phyloP scores from a whole-genome alignment of 805 yeast species.

The Wickerhamiella bombiphila region DNA sequence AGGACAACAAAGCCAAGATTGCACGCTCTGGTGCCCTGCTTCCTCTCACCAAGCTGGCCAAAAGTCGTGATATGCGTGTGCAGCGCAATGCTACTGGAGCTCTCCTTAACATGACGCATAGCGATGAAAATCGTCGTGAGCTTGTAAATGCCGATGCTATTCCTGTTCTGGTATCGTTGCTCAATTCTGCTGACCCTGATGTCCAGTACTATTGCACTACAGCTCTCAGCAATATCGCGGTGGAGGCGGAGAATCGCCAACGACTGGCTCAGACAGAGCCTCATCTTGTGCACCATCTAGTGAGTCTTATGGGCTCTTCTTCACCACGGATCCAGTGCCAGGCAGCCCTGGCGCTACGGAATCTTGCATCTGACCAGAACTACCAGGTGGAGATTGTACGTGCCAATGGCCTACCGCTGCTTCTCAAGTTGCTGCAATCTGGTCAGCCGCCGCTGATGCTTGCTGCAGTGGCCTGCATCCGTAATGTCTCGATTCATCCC shows the following conservation, averaged over 20 bases:
- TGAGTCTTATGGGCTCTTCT: slow-evolving; percentile 80
- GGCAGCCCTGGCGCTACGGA: slow-evolving; percentile 90
- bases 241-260: slow-evolving; percentile 81
- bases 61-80: slow-evolving; percentile 85
- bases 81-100: slow-evolving; percentile 99
- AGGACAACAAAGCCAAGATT: slow-evolving; percentile 87
- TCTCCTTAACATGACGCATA: slow-evolving; percentile 92
- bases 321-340: slow-evolving; percentile 96
- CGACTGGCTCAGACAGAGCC: slow-evolving; percentile 87
- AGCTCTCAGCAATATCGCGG: slow-evolving; percentile 92
- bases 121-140: slow-evolving; percentile 90
- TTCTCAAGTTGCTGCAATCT: slow-evolving; percentile 78
- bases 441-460: slow-evolving; percentile 81
- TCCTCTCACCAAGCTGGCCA: slow-evolving; percentile 88
- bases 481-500: slow-evolving; percentile 94
- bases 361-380: slow-evolving; percentile 88
- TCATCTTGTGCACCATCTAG: slow-evolving; percentile 73
- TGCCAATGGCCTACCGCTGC: slow-evolving; percentile 87
- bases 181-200: slow-evolving; percentile 81
- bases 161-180: slow-evolving; percentile 79
- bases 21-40: slow-evolving; percentile 93
- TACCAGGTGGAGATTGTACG: slow-evolving; percentile 93
- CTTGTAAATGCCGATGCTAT: slow-evolving; percentile 96
- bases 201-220: slow-evolving; percentile 98
- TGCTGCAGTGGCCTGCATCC: slow-evolving; percentile 96